phyloP scores from a whole-genome alignment of 176 grass and related monocot species.

The Rhynchospora breviuscula region DNA sequence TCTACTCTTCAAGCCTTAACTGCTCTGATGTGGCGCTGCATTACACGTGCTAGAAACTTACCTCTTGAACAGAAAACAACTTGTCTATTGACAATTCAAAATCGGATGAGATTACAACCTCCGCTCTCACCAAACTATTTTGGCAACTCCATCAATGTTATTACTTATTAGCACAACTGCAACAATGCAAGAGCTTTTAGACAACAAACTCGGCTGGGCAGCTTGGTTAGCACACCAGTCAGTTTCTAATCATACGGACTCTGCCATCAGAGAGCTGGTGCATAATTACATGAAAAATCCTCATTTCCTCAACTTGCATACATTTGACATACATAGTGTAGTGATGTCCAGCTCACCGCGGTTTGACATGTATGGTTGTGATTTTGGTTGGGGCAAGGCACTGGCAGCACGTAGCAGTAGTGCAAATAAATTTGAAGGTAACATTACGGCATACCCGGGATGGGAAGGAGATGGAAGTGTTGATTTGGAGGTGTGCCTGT shows the following conservation, averaged over 20 bases:
- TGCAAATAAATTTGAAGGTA: conserved; percentile 61
- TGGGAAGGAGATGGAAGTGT: conserved; percentile 37
- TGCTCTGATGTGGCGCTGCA: conserved; percentile 50
- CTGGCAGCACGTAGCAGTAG: conserved; percentile 49
- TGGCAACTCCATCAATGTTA: conserved; percentile 33
- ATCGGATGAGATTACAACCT: conserved; percentile 46
- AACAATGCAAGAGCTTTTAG: conserved; percentile 32
- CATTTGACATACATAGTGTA: conserved; percentile 21
- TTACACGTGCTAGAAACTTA: conserved; percentile 36
- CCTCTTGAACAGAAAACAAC: conserved; percentile 23
- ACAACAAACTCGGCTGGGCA: conserved; percentile 49
- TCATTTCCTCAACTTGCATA: not conserved
- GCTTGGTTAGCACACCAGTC: conserved; percentile 30
- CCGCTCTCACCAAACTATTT: conserved; percentile 43
- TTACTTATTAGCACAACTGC: not conserved
- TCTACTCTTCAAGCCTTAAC: conserved; percentile 52
- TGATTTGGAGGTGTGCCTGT: conserved; percentile 43
- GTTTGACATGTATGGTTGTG: conserved; percentile 58
- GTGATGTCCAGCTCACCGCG: conserved; percentile 61
- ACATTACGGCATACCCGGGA: conserved; percentile 40
- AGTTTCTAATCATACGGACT: conserved; percentile 50
- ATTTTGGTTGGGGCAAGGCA: conserved; percentile 59
- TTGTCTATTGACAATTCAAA: conserved; percentile 37
- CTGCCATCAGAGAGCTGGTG: conserved; percentile 25
- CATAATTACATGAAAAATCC: conserved; percentile 32